Evolutionary conservation across 257 asterid genomes (phyloP), one percentile per base, ranked within the genome.

Genomic region (Prunella vulgaris): DNA sequence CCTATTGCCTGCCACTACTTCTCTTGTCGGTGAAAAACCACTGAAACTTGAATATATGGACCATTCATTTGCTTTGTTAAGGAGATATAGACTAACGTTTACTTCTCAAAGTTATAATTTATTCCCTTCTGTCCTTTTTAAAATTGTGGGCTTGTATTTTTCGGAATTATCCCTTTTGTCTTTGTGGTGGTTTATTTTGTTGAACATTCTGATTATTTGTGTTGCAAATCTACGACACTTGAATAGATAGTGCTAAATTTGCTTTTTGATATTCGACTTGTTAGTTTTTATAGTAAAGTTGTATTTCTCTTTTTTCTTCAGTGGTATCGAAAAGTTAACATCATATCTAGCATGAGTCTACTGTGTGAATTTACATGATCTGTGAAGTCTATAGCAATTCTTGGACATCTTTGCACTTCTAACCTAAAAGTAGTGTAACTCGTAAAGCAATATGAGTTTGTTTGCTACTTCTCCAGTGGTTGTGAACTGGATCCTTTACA

Each of bases 1-100:
- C 65, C 37, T 10, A 60, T 30, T 46, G 44, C 42, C 64, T 70
- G 60, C 44, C 63, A 71, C 54, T 40, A 70, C 25, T 54, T 54
- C 28, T 64, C 54, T 37, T 22, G 15, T 37, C 7, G 38, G 15
- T 49, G 49, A 25, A 56, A 2, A 40, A 38, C 57, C 57, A 56
- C 57, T 56, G 42, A 56, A 38, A 38, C 57, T 35, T 13, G 57
- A 52, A 33, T 20, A 18, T 52, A 42, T 10, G 60, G 60, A 20
- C 58, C 59, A 35, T 27, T 67, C 60, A 33, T 27, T 49, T 51
- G 20, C 51, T 13, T 27, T 33, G 3, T 18, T n/a, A 66, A 1
- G 42, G 64, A 69, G 57, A 46, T 56, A 12, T 56, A 25, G 4
- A 38, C 27, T 37, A 9, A 69, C 22, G 42, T 24, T 54, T 54